Conservation (phyloP, 179 eudicot species). For the Patellifolia procumbens region DNA sequence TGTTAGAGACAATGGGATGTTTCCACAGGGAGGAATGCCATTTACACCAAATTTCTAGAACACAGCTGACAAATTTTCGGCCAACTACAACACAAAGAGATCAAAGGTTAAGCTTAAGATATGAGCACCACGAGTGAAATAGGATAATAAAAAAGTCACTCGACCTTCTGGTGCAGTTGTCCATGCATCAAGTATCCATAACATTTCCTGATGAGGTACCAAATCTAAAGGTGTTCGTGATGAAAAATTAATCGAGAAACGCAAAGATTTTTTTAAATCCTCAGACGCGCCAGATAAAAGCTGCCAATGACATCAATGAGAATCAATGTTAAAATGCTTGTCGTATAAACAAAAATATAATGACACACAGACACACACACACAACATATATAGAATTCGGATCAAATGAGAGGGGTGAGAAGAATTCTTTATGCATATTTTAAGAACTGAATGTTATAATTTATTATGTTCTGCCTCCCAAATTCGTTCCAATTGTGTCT, state of each 20-base stretch:
- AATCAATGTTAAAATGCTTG: slow-evolving; percentile 7
- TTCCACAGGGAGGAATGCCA: slow-evolving; percentile 92
- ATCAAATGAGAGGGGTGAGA: too few species aligned
- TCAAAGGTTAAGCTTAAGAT: slow-evolving; percentile 7
- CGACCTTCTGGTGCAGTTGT: slow-evolving; percentile 51
- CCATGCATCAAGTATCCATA: slow-evolving; percentile 73
- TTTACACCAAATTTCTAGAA: slow-evolving; percentile 83
- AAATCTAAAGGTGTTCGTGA: slow-evolving; percentile 77
- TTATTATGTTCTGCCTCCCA: too few species aligned
- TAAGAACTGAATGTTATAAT: too few species aligned
- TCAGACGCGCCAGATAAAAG: slow-evolving; percentile 40
- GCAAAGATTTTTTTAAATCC: slow-evolving; percentile 44
- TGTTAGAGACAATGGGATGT: slow-evolving; percentile 31
- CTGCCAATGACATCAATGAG: slow-evolving; percentile 39
- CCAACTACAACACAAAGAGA: slow-evolving; percentile 39
- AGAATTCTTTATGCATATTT: too few species aligned
- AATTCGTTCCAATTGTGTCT: too few species aligned
- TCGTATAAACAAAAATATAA: background rate
- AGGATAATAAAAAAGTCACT: slow-evolving; percentile 13
- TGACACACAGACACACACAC: too few species aligned
- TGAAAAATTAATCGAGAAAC: slow-evolving; percentile 54
- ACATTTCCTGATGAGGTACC: slow-evolving; percentile 66
- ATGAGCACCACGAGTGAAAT: background rate
- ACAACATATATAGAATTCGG: too few species aligned
- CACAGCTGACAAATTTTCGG: slow-evolving; percentile 50